phyloP scores from a whole-genome alignment of 2,329 filamentous ascomycete species.

The Colletotrichum filicis region DNA sequence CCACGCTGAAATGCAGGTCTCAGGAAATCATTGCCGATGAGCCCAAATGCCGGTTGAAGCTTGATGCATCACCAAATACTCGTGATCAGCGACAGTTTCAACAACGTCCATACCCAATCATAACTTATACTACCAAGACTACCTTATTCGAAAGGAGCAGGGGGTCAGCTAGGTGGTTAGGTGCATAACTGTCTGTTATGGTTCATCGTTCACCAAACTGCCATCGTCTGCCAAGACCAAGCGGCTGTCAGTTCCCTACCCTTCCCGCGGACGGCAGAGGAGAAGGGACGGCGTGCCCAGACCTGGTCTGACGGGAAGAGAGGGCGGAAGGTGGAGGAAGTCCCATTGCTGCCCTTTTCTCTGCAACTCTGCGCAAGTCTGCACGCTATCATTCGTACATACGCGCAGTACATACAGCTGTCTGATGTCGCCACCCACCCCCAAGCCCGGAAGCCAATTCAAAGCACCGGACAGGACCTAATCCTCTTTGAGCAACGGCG shows the following conservation, averaged over 20 bases:
- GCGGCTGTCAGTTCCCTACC: neutral
- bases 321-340: slow-evolving; percentile 3
- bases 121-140: neutral
- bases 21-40: neutral
- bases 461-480: slow-evolving; percentile 4
- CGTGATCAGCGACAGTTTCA: neutral
- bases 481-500: slow-evolving; percentile 6
- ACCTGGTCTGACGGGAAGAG: neutral
- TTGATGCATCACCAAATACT: neutral
- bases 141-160: neutral
- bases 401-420: neutral
- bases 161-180: neutral
- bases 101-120: neutral
- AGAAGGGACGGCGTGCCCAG: slow-evolving; percentile 4
- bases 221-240: neutral
- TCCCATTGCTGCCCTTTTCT: neutral
- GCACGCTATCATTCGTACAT: too few relatives aligned
- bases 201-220: neutral
- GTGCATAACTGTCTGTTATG: neutral
- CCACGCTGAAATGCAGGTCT: neutral
- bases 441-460: neutral
- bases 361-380: neutral
- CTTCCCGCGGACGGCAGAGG: slow-evolving; percentile 3
- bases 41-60: neutral
- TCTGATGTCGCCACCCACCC: neutral